Conservation (phyloP, 176 grass and related monocot species). For the Luzula sylvatica region DNA sequence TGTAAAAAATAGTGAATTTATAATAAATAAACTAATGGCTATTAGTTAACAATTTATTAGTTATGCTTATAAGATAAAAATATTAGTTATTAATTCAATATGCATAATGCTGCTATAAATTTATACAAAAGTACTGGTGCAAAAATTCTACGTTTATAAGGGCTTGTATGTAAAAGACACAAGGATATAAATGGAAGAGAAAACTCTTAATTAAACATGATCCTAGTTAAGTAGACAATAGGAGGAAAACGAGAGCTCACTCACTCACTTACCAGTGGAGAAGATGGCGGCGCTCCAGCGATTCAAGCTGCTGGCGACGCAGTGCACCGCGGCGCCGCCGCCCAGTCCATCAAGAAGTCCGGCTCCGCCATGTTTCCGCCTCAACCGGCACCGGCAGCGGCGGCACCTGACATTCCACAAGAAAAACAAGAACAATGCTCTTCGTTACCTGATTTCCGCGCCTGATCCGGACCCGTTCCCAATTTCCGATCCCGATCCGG, state of each 20-base stretch:
- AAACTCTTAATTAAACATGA: not conserved
- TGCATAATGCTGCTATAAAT: too few species aligned
- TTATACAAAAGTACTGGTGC: too few species aligned
- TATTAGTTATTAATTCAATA: too few species aligned
- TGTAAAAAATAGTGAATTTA: too few species aligned
- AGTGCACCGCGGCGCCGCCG: constrained; percentile 19
- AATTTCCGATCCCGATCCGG: not conserved
- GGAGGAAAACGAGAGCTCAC: not conserved
- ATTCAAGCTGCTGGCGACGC: constrained; percentile 30
- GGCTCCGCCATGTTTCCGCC: constrained; percentile 3
- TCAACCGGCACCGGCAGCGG: constrained; percentile 5
- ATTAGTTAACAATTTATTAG: too few species aligned
- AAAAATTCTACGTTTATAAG: too few species aligned
- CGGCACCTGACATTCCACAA: constrained; percentile 1
- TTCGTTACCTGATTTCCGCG: constrained; percentile 2
- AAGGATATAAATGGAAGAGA: too few species aligned
- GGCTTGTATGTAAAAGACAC: too few species aligned
- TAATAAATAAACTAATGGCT: too few species aligned
- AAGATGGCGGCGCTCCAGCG: constrained; percentile 24
- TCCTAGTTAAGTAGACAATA: not conserved
- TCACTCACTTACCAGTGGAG: not conserved
- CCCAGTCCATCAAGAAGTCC: constrained; percentile 26
- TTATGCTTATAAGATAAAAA: too few species aligned
- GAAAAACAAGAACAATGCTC: constrained; percentile 1
- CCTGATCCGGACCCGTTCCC: constrained; percentile 7